Conservation (phyloP, 345 rosid species). For the Syzygium oleosum region DNA sequence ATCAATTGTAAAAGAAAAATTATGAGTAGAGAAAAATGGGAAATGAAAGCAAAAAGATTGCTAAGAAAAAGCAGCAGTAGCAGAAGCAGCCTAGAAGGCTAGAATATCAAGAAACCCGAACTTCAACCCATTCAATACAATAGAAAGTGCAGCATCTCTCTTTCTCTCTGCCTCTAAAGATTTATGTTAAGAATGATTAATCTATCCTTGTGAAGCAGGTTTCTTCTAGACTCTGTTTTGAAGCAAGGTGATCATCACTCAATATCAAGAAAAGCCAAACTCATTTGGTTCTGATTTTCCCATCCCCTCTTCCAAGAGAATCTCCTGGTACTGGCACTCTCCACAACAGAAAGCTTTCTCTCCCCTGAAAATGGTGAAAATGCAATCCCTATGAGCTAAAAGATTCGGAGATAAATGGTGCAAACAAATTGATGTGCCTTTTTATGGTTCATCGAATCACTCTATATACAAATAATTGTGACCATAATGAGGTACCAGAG, state of each 20-base stretch:
- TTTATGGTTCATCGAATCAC: neutral
- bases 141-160: neutral
- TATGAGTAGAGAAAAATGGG: neutral
- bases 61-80: neutral
- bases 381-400: neutral
- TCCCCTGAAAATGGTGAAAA: conserved; percentile 30
- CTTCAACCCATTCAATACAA: neutral
- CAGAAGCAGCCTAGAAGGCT: neutral
- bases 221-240: neutral
- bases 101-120: no score
- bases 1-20: neutral
- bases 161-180: neutral
- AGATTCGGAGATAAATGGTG: neutral
- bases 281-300: conserved; percentile 6
- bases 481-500: no score
- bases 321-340: conserved; percentile 62
- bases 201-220: neutral
- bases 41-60: neutral
- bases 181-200: neutral
- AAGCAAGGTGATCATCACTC: neutral
- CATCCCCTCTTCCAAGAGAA: conserved; percentile 32
- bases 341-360: conserved; percentile 85
- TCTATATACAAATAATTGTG: no score
- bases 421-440: neutral
- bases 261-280: neutral